Base-by-base conservation (phyloP, 441 rosid genomes). In the Aleurites moluccanus region DNA sequence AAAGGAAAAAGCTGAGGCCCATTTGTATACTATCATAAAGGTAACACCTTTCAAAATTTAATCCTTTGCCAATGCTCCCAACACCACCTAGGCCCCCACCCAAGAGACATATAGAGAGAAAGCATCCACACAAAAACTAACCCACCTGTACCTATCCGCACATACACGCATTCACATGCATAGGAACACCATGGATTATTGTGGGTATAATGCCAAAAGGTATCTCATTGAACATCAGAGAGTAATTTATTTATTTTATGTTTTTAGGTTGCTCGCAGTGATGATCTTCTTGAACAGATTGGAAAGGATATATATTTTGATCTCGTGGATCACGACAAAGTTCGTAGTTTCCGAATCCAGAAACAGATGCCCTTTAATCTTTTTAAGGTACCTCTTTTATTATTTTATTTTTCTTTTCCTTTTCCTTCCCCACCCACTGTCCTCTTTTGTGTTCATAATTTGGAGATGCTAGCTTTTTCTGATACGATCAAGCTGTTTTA, bases 241-340 rank as follows among this genome's bases (percentile, higher is more conserved):
- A 44, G 70, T 76, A 42, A 80, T 64, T 63, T 67, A 59, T 27
- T 65, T 57, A 55, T 44, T 63, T 33, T 74, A 27, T 64, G 70
- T 66, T 53, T 83, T 73, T 73, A 96, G 99, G 97, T 96, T 78
- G 95, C 99, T 27, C 85, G 94, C 44, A 86, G 81, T 78, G 97
- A 86, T 81, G 99, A 95, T 84, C 82, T 95, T 56, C 78, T 66
- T 13, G 93, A 90, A 77, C 98, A 95, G 84, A 88, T 91, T 72
- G 99, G 99, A 65, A 89, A 78, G 84, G 91, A 89, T 78, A 88
- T 88, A 75, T 93, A 86, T 80, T 95, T 93, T 81, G 99, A 93
- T 82, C 97, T 95, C 73, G 97, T 95, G 71, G 95, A 93, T 87
- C 98, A 91, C 78, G 97, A 89, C 75, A 95, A 90, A 88, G 97